Conservation (phyloP, 1,139 yeast species). For the Pichia cactophila region DNA sequence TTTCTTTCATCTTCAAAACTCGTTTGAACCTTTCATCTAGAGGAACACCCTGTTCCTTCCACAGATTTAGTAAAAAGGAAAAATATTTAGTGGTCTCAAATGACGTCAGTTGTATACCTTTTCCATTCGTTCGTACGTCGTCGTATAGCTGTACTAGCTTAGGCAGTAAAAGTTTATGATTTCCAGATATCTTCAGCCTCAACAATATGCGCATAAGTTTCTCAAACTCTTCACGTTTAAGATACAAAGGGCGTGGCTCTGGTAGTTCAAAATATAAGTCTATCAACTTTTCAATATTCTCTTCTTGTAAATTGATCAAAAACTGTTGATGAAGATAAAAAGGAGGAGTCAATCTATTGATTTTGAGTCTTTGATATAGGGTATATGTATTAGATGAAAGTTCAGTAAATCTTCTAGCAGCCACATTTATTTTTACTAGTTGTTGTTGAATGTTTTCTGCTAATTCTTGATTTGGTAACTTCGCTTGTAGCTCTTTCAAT, state of each 20-base stretch:
- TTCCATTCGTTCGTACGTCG: slow-evolving; percentile 15
- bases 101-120: slow-evolving; percentile 17
- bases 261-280: slow-evolving; percentile 19
- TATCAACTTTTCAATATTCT: slow-evolving; percentile 9
- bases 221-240: slow-evolving; percentile 22
- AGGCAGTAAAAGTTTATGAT: slow-evolving; percentile 10
- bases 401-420: slow-evolving; percentile 6
- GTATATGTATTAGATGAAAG: slow-evolving; percentile 9
- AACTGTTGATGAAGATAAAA: slow-evolving; percentile 19
- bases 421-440: slow-evolving; percentile 5
- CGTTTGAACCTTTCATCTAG: slow-evolving; percentile 2
- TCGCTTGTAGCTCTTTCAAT: slow-evolving; percentile 1
- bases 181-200: slow-evolving; percentile 10
- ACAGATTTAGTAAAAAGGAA: slow-evolving; percentile 13
- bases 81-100: slow-evolving; percentile 20
- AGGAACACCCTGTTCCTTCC: slow-evolving; percentile 1
- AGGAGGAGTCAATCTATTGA: slow-evolving; percentile 11
- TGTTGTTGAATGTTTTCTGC: slow-evolving; percentile 6
- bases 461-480: slow-evolving; percentile 1
- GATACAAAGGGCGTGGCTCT: slow-evolving; percentile 13
- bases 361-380: slow-evolving; percentile 11
- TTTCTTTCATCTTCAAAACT: slow-evolving; percentile 1
- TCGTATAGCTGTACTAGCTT: slow-evolving; percentile 14
- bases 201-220: slow-evolving; percentile 15
- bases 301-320: slow-evolving; percentile 8